Evolutionary conservation across 495 filamentous ascomycete genomes (phyloP).

Genomic region (Penicillium ochrochloron): DNA sequence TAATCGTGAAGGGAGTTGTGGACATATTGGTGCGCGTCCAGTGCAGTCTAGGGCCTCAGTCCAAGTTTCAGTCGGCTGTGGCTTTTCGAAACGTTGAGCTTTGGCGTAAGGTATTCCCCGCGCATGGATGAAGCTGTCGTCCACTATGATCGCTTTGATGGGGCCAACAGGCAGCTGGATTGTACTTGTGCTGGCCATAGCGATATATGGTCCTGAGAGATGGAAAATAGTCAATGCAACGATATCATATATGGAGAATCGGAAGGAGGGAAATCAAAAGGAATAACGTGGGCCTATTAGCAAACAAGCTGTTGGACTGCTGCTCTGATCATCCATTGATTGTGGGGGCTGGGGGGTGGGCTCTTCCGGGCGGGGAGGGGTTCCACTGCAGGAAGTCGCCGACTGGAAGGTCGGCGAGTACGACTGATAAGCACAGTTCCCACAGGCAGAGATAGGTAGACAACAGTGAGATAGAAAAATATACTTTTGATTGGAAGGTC

Average conservation of each 20-base stretch:
- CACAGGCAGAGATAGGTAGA: too few species aligned
- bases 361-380: background rate
- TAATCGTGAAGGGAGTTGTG: constrained; percentile 18
- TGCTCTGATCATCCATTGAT: background rate
- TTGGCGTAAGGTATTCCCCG: constrained; percentile 21
- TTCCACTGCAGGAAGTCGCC: background rate
- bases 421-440: background rate
- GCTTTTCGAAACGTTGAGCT: constrained; percentile 17
- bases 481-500: background rate
- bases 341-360: background rate
- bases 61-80: constrained; percentile 7
- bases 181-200: constrained; percentile 3
- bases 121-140: constrained; percentile 9
- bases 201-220: background rate
- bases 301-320: background rate
- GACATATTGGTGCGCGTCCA: constrained; percentile 13
- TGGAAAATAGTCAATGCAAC: background rate
- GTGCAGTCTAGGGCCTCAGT: constrained; percentile 10
- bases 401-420: background rate
- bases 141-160: background rate
- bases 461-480: background rate
- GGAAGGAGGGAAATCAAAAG: background rate
- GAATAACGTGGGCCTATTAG: background rate
- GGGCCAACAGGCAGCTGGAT: constrained; percentile 11
- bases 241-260: background rate